Evolutionary conservation across 345 rosid species (phyloP), one percentile per base, ranked within the genome.

Genomic region (Lepidium sativum): DNA sequence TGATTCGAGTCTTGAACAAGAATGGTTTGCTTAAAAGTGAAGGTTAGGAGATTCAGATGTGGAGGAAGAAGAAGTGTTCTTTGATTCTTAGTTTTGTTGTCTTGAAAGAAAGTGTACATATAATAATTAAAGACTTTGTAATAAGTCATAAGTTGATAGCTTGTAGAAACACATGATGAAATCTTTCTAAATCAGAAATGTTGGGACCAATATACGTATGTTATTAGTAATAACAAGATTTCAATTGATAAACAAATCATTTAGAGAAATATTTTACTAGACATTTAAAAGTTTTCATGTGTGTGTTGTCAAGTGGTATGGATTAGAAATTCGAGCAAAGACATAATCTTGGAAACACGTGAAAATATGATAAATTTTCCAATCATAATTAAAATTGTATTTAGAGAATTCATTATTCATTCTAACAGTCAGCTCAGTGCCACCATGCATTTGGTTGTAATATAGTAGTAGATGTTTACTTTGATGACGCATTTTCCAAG

Each of bases 41-140:
- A 34, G 63, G 45, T 15, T 48, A 23, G 39, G 51, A 45, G 58
- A 63, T 35, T 1, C 23, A 9, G 9, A 42, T 61, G 55, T 70
- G 64, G 23, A 70, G 25, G 50, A 54, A 47, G 35, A 37, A 54
- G 53, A 25, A 63, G 37, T 16, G 45, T 71, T 71, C 31, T 63
- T 48, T 63, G 54, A 63, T 71, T 55, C 13, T 29, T 47, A 63
- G 75, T 14, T 39, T 43, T 44, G 7, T 31, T 67, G 9, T 33
- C 9, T 35, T 70, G 5, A 37, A 53, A 61, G 55, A 70, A 54
- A n/a, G 27, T 71, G 75, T 64, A 54, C 15, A 54, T 12, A 35
- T 35, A 21, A 23, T 32, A 41, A 60, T 21, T 23, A 47, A 27
- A 47, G n/a, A 55, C 65, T 31, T 31, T 55, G 65, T 71, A 63